Base-by-base conservation (phyloP, 441 rosid species). In the Theobroma grandiflorum region DNA sequence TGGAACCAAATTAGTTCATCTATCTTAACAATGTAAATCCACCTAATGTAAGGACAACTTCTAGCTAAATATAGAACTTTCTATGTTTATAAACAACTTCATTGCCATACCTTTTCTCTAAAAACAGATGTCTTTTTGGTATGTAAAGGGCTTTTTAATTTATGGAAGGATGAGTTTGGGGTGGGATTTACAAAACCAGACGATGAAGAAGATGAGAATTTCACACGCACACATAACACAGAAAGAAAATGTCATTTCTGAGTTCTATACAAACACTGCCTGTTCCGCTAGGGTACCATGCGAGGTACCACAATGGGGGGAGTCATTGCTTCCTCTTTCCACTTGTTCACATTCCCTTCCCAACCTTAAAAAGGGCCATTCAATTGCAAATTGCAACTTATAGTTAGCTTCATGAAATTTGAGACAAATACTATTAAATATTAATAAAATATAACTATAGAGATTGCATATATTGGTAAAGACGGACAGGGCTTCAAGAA, bases 281-380 rank as follows among this genome's bases (percentile, higher is more conserved):
- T 6, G 16, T 4, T 9, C 2, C 37, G 71, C 84, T 78, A 84
- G n/a, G 89, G 84, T 3, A 38, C 50, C 91, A 87, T 87, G 63
- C 80, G 84, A 16, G 88, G 90, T 61, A 86, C 86, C 52, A 87
- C 88, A 38, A 89, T 89, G 3, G 91, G 90, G 33, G 90, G 91
- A 12, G 87, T 84, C 1, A 82, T 12, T 78, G 84, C 88, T 10
- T 84, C 86, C 72, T 75, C 68, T 66, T 82, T 84, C 89, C 91
- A 89, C 79, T 83, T 89, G 80, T 81, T 87, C 37, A 83, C 69
- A 74, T 87, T 89, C n/a, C 82, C 84, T 55, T 72, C 79, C 91
- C 91, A 89, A 33, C 90, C 90, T 89, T 80, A 50, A 70, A 62
- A 15, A 45, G 1, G 31, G 31, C 31, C 31, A 26, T 26, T 20